Evolutionary conservation across 2,329 filamentous ascomycete genomes (phyloP).

Genomic region (Aspergillus sclerotialis): DNA sequence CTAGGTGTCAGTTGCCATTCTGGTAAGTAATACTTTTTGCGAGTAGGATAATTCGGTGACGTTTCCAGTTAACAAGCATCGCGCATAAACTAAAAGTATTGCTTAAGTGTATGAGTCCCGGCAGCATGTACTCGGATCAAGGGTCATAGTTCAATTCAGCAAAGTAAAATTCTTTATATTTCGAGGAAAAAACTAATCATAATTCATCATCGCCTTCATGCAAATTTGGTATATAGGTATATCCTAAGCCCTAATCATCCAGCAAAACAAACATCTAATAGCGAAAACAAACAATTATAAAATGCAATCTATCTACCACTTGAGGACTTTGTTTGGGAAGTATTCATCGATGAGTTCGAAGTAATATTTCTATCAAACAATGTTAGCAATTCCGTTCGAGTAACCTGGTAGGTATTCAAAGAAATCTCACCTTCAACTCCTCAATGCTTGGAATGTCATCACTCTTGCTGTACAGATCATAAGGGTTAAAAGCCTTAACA

Average conservation of each 20-base stretch:
- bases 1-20: no score
- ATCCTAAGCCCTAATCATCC: no score
- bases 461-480: slow-evolving; percentile 87
- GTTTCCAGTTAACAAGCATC: no score
- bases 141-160: neutral
- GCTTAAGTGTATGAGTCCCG: no score
- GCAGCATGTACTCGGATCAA: no score
- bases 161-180: neutral
- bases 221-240: no score
- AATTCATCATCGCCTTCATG: neutral
- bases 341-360: slow-evolving; percentile 67
- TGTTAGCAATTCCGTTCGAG: slow-evolving; percentile 8
- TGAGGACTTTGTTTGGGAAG: slow-evolving; percentile 61
- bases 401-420: neutral
- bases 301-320: slow-evolving; percentile 48
- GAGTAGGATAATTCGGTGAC: no score
- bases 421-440: slow-evolving; percentile 58
- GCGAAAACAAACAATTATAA: neutral
- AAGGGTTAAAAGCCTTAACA: slow-evolving; percentile 82
- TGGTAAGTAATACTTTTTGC: no score
- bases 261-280: neutral
- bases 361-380: slow-evolving; percentile 59
- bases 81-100: no score
- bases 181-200: neutral
- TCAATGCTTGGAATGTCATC: slow-evolving; percentile 71